Base-by-base conservation (phyloP, 805 yeast genomes). In the Metschnikowia kunwiensis region DNA sequence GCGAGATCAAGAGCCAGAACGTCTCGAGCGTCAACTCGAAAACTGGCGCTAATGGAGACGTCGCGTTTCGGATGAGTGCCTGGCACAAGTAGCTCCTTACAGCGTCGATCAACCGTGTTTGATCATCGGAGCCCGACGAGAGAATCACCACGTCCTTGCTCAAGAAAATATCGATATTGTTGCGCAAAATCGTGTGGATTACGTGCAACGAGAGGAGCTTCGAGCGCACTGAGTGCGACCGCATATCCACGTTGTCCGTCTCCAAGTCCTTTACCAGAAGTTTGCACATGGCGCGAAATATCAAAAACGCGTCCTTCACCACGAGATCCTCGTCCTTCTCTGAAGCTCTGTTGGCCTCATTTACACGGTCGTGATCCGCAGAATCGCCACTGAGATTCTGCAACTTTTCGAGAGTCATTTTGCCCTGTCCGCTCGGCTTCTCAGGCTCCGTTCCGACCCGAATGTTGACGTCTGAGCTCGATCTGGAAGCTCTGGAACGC, bases 231-330 rank as follows among this genome's bases (percentile, higher is more conserved):
- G 91, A 83, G 54, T 91, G 96, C 2, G 96, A 83, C 58, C 91
- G 77, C 87, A 82, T 81, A 58, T 85, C 94, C 43, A 87, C 63
- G 22, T 79, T 75, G 24, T 81, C 84, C 26, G 79, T 72, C 42
- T 89, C 97, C 40, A 91, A 65, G 18, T 81, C 74, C 60, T 93
- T 93, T 31, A 86, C 84, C 3, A 97, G 85, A 12, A 93, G 74
- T 55, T 87, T 88, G 58, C 96, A 86, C 93, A 93, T 84, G 1
- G 97, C 91, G 56, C 99, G 77, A 61, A 93, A 88, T 3, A 93
- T 76, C 41, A 93, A 69, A 54, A 89, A 91, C 0, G 97, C 97
- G 58, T 93, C 99, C 51, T 87, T 89, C 13, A 86, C 80, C 1
- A 72, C 77, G 22, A 81, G 59, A 40, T 86, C 95, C 45, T 77